Evolutionary conservation across 1,284 basidiomycete genomes (phyloP).

Genomic region (Flammula alnicola): DNA sequence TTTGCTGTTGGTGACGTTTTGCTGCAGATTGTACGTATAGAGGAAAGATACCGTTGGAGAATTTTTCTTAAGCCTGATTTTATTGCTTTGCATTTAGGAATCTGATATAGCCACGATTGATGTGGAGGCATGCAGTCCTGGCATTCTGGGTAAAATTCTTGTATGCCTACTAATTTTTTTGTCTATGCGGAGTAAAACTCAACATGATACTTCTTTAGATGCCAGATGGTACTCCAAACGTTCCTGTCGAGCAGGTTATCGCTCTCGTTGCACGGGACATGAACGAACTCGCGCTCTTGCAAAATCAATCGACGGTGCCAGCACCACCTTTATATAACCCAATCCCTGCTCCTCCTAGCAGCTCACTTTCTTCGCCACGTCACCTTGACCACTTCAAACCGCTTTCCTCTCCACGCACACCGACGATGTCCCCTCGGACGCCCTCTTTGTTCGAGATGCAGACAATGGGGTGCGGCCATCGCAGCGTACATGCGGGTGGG

Average conservation of each 20-base stretch:
- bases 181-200: too few species aligned
- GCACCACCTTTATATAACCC: constrained; percentile 29
- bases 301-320: constrained; percentile 21
- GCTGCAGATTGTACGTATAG: constrained; percentile 43
- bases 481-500: constrained; percentile 24
- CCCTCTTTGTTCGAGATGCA: constrained; percentile 36
- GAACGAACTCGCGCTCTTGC: constrained; percentile 32
- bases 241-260: constrained; percentile 46
- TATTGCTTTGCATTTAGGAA: constrained; percentile 29
- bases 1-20: constrained; percentile 47
- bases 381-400: constrained; percentile 24
- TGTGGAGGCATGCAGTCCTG: constrained; percentile 43
- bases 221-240: constrained; percentile 43
- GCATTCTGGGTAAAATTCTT: constrained; percentile 45
- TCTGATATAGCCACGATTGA: constrained; percentile 44
- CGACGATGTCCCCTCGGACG: constrained; percentile 28
- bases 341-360: constrained; percentile 29
- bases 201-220: constrained; percentile 28
- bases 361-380: constrained; percentile 20
- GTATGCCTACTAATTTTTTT: too few species aligned
- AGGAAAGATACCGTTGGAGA: background rate
- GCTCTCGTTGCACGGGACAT: constrained; percentile 40
- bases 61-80: constrained; percentile 4
- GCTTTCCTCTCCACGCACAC: constrained; percentile 28
- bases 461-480: constrained; percentile 29